These are phyloP conservation scores for Zarea fungicola DNA, from an alignment of 2,329 filamentous ascomycete species.

Conservation along the genomic window DNA sequence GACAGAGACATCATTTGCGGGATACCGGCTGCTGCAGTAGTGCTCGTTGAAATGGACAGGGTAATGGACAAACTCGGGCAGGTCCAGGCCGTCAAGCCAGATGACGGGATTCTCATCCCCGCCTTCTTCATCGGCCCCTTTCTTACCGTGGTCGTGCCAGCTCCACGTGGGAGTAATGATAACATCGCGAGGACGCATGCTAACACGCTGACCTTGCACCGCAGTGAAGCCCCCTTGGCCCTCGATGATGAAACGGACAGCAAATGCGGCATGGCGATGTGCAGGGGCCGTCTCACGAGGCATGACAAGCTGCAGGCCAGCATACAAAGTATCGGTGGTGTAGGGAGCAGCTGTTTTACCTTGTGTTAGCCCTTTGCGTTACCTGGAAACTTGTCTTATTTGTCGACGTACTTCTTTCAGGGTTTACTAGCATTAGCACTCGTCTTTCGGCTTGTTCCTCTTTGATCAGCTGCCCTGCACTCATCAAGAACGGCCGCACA, in stretches of 20 bases:
- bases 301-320: conserved; percentile 49
- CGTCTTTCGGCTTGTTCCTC: too few species aligned
- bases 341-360: too few species aligned
- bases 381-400: too few species aligned
- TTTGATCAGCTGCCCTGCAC: too few species aligned
- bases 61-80: conserved; percentile 44
- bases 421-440: too few species aligned
- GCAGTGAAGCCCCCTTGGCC: conserved; percentile 49
- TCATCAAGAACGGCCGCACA: too few species aligned
- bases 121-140: conserved; percentile 41
- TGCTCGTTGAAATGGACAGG: conserved; percentile 50
- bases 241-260: conserved; percentile 51
- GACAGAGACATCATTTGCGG: conserved; percentile 18
- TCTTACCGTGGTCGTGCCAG: conserved; percentile 47
- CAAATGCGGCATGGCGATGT: conserved; percentile 50
- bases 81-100: conserved; percentile 51
- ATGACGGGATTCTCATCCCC: too few species aligned
- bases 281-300: conserved; percentile 47
- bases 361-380: too few species aligned
- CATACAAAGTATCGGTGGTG: conserved; percentile 52
- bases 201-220: conserved; percentile 43
- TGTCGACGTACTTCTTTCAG: too few species aligned
- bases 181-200: conserved; percentile 46
- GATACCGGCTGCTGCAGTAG: conserved; percentile 38
- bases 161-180: conserved; percentile 52